Conservation (phyloP, 495 filamentous ascomycete species). For the Trichoderma reesei region DNA sequence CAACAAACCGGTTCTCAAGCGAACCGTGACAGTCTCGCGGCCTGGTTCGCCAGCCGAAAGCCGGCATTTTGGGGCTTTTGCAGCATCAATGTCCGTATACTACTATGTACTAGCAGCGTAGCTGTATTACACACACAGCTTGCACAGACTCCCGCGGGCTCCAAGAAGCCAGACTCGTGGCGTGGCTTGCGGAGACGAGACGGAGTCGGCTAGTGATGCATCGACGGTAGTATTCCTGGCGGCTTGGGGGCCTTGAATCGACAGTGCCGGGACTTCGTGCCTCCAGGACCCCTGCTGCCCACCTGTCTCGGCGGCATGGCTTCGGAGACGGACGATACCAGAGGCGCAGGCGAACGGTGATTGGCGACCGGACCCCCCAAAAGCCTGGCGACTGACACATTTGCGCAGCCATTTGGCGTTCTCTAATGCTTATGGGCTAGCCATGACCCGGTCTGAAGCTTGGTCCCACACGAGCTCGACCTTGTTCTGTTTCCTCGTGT, state of each 20-base stretch:
- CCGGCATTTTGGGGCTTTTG: too few species aligned
- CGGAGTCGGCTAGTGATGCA: not conserved
- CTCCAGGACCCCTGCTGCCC: not conserved
- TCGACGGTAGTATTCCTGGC: not conserved
- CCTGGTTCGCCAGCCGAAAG: too few species aligned
- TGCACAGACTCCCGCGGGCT: not conserved
- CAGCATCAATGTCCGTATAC: too few species aligned
- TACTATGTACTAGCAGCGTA: too few species aligned
- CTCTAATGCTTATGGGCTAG: not conserved
- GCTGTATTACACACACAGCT: not conserved
- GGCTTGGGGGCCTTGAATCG: not conserved
- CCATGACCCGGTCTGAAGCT: not conserved
- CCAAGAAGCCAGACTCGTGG: not conserved
- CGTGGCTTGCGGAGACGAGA: slow-evolving; percentile 7
- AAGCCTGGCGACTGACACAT: not conserved
- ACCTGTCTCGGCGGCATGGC: not conserved
- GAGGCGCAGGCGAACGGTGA: not conserved
- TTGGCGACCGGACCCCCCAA: not conserved
- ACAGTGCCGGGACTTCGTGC: not conserved
- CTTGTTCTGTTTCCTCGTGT: not conserved
- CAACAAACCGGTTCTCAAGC: too few species aligned
- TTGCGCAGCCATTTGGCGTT: not conserved
- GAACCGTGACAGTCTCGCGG: too few species aligned
- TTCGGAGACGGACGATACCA: not conserved
- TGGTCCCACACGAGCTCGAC: slow-evolving; percentile 1